A percentile compares a stretch with the other conserved stretches of the same genome.
These are phyloP conservation scores for Volvariella volvacea DNA, from an alignment of 1,284 basidiomycete species.

Conservation along the genomic window DNA sequence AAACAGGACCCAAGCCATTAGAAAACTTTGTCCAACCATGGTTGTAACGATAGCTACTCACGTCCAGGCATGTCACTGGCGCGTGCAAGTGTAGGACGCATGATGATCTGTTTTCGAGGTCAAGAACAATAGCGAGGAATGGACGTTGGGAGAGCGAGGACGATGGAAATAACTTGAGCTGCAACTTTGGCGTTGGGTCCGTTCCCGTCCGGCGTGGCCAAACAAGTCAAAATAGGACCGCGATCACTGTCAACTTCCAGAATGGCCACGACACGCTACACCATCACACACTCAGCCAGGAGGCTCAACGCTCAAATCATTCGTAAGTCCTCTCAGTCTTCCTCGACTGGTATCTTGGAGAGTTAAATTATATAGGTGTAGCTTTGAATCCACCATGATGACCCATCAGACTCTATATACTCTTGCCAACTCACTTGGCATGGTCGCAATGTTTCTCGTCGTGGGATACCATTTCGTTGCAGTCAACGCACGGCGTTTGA, in stretches of 20 bases:
- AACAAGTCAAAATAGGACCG: slow-evolving; percentile 25
- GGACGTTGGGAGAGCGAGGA: slow-evolving; percentile 6
- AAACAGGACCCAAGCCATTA: slow-evolving; percentile 9
- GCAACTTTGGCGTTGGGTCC: slow-evolving; percentile 15
- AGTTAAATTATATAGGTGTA: background rate
- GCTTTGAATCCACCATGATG: slow-evolving; percentile 45
- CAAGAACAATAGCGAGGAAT: slow-evolving; percentile 19
- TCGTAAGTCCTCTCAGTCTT: background rate
- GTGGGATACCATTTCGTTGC: slow-evolving; percentile 85
- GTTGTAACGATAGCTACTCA: slow-evolving; percentile 29
- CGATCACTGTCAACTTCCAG: slow-evolving; percentile 8
- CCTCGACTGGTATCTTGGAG: background rate
- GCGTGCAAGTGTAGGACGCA: slow-evolving; percentile 59
- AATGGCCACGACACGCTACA: background rate
- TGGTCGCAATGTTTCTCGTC: slow-evolving; percentile 78
- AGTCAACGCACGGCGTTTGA: slow-evolving; percentile 56
- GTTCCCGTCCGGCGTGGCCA: slow-evolving; percentile 23
- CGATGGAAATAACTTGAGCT: background rate
- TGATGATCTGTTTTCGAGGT: slow-evolving; percentile 14
- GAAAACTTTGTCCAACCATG: slow-evolving; percentile 1
- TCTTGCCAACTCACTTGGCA: slow-evolving; percentile 78
- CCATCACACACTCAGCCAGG: background rate
- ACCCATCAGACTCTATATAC: slow-evolving; percentile 74
- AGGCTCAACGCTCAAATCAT: background rate
- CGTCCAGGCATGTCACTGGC: slow-evolving; percentile 76